Evolutionary conservation across 495 filamentous ascomycete genomes (phyloP).

Genomic region (Tuber aestivum): DNA sequence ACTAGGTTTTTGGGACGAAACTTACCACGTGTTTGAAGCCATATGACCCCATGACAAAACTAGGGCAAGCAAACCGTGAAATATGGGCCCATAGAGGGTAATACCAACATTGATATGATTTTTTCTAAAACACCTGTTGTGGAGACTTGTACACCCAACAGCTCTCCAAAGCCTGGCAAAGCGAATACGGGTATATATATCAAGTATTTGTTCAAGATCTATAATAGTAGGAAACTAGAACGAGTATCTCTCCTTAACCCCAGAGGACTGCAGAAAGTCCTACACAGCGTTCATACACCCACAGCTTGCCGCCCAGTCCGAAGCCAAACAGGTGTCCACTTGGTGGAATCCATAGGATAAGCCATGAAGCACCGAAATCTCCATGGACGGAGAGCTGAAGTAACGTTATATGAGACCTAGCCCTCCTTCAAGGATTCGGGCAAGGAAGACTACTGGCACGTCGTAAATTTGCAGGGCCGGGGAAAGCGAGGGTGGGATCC

Average conservation of each 20-base stretch:
- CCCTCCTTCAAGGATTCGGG: background rate
- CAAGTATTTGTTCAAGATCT: background rate
- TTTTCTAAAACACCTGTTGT: background rate
- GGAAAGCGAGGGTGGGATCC: background rate
- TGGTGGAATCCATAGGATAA: background rate
- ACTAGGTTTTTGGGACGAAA: background rate
- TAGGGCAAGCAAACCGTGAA: background rate
- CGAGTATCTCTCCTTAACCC: background rate
- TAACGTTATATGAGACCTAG: background rate
- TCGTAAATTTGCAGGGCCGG: background rate
- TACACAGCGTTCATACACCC: background rate
- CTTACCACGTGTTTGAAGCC: background rate
- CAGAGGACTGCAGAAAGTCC: background rate
- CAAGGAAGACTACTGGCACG: background rate
- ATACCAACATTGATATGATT: background rate
- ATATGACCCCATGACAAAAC: background rate
- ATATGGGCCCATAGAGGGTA: background rate
- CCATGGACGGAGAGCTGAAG: background rate
- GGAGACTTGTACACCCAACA: background rate
- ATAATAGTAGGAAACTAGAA: background rate
- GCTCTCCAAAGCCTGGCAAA: background rate
- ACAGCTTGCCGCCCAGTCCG: background rate
- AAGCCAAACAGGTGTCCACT: background rate
- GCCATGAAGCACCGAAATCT: background rate
- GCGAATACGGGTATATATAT: background rate